Conservation (phyloP, 176 grass and related monocot genomes). For the Oryza coarctata region DNA sequence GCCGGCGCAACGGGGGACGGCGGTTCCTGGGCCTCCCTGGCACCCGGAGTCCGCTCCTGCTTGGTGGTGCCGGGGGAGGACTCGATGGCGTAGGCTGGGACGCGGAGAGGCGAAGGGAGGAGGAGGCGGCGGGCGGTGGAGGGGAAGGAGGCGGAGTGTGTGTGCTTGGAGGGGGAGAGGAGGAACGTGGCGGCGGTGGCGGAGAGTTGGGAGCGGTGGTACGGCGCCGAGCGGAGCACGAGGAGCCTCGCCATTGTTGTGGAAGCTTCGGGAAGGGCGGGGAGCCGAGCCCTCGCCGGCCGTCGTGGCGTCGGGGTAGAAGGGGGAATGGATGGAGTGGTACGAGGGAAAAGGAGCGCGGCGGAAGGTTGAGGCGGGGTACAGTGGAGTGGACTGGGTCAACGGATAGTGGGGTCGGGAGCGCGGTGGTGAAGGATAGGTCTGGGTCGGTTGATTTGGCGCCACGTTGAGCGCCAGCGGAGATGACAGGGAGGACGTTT, state of each 20-base stretch:
- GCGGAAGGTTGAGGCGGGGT: neutral
- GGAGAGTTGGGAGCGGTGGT: constrained; percentile 41
- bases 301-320: constrained; percentile 4
- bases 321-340: neutral
- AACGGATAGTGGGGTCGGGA: constrained; percentile 25
- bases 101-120: constrained; percentile 36
- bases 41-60: constrained; percentile 30
- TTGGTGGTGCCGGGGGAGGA: constrained; percentile 50
- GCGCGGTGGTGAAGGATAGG: constrained; percentile 38
- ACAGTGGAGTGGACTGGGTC: constrained; percentile 9
- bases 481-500: neutral
- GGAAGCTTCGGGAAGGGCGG: neutral
- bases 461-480: constrained; percentile 52
- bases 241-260: constrained; percentile 64
- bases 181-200: constrained; percentile 15
- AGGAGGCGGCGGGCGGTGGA: constrained; percentile 19
- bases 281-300: neutral
- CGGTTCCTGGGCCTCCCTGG: constrained; percentile 35
- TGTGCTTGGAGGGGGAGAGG: constrained; percentile 28
- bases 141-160: constrained; percentile 22
- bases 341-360: neutral
- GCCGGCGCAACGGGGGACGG: constrained; percentile 15
- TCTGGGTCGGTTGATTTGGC: constrained; percentile 40
- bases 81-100: constrained; percentile 44
- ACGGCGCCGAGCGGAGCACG: constrained; percentile 47